phyloP scores from a whole-genome alignment of 208 protist genomes.

The Acanthamoeba healyi region DNA sequence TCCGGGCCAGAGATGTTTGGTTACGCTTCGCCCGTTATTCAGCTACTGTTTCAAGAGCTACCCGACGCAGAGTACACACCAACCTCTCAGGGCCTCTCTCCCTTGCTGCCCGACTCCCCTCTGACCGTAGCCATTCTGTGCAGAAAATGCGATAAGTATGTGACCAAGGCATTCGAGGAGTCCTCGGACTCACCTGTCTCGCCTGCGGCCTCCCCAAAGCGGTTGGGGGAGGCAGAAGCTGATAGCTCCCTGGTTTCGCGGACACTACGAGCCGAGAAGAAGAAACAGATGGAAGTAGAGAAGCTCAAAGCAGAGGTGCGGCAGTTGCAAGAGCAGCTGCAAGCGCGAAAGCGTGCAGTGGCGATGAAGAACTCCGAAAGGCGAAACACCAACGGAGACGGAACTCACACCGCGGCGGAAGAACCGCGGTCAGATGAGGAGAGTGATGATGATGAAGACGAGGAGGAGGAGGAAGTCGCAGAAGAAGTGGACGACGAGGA shows the following conservation, averaged over 20 bases:
- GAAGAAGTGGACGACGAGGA: not conserved
- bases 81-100: too few species aligned
- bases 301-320: slow-evolving; percentile 34
- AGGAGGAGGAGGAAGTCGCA: slow-evolving; percentile 3
- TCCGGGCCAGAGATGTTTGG: slow-evolving; percentile 61
- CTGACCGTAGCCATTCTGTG: not conserved
- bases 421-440: not conserved
- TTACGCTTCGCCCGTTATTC: slow-evolving; percentile 5
- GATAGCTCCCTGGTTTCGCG: not conserved
- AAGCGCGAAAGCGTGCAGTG: not conserved
- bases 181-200: not conserved
- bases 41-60: slow-evolving; percentile 42
- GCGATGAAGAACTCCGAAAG: not conserved
- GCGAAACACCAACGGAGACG: not conserved
- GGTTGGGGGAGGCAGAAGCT: not conserved
- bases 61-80: not conserved
- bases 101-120: not conserved
- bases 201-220: not conserved
- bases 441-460: slow-evolving; percentile 4
- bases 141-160: slow-evolving; percentile 31
- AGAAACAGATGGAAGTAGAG: slow-evolving; percentile 26
- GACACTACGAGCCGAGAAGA: not conserved
- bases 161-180: slow-evolving; percentile 15
- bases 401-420: not conserved
- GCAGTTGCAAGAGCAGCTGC: slow-evolving; percentile 21